Conservation (phyloP, 805 yeast genomes). For the Saturnispora zaruensis region DNA sequence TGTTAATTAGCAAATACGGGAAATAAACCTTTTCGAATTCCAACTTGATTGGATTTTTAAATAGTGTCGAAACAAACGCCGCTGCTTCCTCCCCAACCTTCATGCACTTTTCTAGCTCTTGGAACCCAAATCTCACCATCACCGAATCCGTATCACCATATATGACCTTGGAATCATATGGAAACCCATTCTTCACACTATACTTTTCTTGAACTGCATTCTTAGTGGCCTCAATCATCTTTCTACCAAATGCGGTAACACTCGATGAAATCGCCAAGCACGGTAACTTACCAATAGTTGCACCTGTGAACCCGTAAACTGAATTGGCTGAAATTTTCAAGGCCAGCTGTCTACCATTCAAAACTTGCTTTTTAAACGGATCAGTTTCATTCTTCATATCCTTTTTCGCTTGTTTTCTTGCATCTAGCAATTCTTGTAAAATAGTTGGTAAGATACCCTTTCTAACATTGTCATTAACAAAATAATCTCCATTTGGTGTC, state of each 20-base stretch:
- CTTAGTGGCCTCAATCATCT: constrained; percentile 91
- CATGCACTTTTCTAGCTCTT: constrained; percentile 80
- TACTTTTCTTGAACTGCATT: constrained; percentile 75
- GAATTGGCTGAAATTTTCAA: constrained; percentile 95
- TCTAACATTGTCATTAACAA: constrained; percentile 60
- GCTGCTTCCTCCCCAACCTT: constrained; percentile 92
- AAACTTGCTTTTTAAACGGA: constrained; percentile 86
- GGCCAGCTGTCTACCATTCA: constrained; percentile 96
- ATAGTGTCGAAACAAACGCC: constrained; percentile 66
- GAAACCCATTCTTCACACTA: constrained; percentile 70
- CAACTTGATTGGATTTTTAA: constrained; percentile 79
- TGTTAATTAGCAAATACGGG: constrained; percentile 89
- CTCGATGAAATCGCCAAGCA: constrained; percentile 95
- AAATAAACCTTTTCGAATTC: constrained; percentile 96
- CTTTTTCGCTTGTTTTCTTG: constrained; percentile 87
- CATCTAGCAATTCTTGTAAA: constrained; percentile 76
- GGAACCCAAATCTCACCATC: constrained; percentile 92
- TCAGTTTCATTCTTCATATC: constrained; percentile 90
- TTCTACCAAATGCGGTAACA: constrained; percentile 92
- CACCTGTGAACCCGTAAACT: constrained; percentile 98
- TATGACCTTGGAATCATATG: constrained; percentile 81
- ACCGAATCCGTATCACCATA: constrained; percentile 99
- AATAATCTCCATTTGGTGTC: constrained; percentile 89
- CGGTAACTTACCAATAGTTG: constrained; percentile 94
- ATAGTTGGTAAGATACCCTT: constrained; percentile 90